Conservation (phyloP, 768 basidiomycete species). For the Dentipellis sp. region DNA sequence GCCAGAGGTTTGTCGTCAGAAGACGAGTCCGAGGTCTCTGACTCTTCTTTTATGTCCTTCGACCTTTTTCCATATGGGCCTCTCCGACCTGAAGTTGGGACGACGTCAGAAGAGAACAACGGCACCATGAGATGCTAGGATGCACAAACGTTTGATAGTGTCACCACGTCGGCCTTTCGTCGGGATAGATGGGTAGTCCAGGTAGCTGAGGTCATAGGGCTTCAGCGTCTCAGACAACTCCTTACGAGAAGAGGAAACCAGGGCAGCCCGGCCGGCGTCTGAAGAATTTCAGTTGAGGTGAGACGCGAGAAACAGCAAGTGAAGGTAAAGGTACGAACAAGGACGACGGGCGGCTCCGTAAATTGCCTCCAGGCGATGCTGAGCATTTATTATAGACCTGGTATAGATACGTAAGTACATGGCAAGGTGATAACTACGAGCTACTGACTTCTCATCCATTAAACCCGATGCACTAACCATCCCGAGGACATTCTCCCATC, state of each 20-base stretch:
- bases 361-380: conserved; percentile 7
- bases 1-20: too few species aligned
- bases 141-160: not conserved
- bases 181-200: not conserved
- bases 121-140: not conserved
- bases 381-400: conserved; percentile 7
- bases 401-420: not conserved
- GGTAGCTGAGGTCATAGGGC: not conserved
- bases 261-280: not conserved
- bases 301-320: not conserved
- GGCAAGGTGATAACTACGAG: not conserved
- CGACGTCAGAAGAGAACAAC: not conserved
- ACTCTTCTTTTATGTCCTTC: not conserved
- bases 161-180: not conserved
- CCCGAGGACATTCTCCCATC: conserved; percentile 57
- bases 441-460: conserved; percentile 19
- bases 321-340: not conserved
- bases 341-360: conserved; percentile 3
- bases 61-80: conserved; percentile 2
- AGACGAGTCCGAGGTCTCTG: too few species aligned
- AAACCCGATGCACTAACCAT: conserved; percentile 35
- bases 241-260: not conserved
- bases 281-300: not conserved
- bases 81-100: not conserved
- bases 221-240: not conserved